Evolutionary conservation across 2,329 filamentous ascomycete species (phyloP).

Genomic region (Alternaria brassicae): DNA sequence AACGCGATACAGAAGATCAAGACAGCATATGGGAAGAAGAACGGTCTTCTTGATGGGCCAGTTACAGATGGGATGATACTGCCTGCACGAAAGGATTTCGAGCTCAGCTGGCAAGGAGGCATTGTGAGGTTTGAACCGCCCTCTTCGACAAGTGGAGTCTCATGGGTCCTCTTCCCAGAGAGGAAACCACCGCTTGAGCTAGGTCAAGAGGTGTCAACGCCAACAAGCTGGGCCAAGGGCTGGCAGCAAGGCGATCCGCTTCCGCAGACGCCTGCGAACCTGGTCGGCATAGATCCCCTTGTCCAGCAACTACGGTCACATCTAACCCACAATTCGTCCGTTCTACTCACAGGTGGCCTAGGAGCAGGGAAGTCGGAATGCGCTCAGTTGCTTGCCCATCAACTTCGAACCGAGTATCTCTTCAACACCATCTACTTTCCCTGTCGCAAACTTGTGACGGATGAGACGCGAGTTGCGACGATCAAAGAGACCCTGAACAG

Average conservation of each 20-base stretch:
- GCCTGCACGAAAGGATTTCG: conserved; percentile 63
- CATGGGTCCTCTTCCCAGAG: conserved; percentile 82
- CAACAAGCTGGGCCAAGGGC: conserved; percentile 59
- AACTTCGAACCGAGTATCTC: conserved; percentile 73
- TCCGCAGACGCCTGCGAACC: conserved; percentile 60
- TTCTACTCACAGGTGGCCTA: conserved; percentile 85
- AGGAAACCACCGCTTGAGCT: conserved; percentile 76
- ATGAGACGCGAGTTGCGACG: conserved; percentile 86
- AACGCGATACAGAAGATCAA: conserved; percentile 75
- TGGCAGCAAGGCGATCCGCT: conserved; percentile 65
- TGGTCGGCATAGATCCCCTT: conserved; percentile 86
- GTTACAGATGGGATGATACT: conserved; percentile 89
- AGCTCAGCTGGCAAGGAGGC: conserved; percentile 77
- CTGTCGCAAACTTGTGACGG: conserved; percentile 85
- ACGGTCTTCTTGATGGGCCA: conserved; percentile 78
- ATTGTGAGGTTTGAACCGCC: conserved; percentile 78
- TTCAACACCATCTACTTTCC: conserved; percentile 87
- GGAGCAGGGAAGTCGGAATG: conserved; percentile 90
- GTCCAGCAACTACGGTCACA: conserved; percentile 76
- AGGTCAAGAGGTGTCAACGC: conserved; percentile 73
- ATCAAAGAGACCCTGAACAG: conserved; percentile 88
- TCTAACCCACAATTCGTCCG: conserved; percentile 84
- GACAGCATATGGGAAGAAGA: conserved; percentile 70
- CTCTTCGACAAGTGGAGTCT: conserved; percentile 32
- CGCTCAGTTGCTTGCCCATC: conserved; percentile 75